Percentiles rank a stretch among this genome's conserved stretches.
phyloP scores from a whole-genome alignment of 306 rosid species.

The Dryas drummondii region DNA sequence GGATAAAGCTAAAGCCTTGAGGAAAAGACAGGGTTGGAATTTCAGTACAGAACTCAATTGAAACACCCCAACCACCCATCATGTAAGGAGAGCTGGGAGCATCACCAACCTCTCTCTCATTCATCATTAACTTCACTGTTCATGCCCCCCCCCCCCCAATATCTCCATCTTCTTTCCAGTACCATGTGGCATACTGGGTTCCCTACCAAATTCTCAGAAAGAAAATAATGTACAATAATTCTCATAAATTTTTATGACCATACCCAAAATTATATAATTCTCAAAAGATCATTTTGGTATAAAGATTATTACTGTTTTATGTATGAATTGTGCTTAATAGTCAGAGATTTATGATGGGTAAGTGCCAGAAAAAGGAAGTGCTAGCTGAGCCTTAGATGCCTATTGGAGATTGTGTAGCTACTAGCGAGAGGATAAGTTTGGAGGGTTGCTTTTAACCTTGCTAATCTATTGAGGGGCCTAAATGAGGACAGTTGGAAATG shows the following conservation, averaged over 20 bases:
- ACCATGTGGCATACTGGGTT: background rate
- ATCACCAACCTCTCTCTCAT: conserved; percentile 37
- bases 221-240: no score
- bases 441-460: conserved; percentile 28
- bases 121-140: conserved; percentile 21
- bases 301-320: no score
- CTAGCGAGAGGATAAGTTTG: conserved; percentile 21
- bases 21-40: conserved; percentile 58
- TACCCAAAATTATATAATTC: no score
- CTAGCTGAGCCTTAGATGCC: conserved; percentile 6
- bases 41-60: conserved; percentile 37
- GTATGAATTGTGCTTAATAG: no score
- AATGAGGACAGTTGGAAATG: conserved; percentile 53
- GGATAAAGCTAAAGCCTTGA: background rate
- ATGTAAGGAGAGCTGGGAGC: conserved; percentile 63
- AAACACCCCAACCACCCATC: conserved; percentile 94
- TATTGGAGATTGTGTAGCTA: conserved; percentile 26
- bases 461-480: conserved; percentile 5
- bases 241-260: no score
- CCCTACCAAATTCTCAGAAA: no score
- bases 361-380: background rate
- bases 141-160: background rate
- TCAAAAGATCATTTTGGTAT: no score
- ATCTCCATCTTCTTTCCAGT: background rate
- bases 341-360: background rate